Evolutionary conservation across 805 yeast genomes (phyloP).

Genomic region (Lachancea thermotolerans): DNA sequence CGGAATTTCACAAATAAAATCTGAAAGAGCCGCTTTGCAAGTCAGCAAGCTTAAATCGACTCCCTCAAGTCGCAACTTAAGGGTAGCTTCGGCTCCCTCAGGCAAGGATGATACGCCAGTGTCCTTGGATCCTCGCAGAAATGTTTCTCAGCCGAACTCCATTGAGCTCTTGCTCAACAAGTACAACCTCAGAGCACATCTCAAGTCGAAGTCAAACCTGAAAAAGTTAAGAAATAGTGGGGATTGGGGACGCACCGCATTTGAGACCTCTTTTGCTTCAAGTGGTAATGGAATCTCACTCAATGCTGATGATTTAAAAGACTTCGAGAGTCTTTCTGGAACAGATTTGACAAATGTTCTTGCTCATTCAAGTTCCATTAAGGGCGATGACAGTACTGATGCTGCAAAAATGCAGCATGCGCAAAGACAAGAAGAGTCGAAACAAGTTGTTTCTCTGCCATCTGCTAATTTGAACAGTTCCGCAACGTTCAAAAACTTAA

Average conservation of each 20-base stretch:
- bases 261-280: neutral
- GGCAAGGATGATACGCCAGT: neutral
- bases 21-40: too few relatives aligned
- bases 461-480: slow-evolving; percentile 22
- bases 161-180: slow-evolving; percentile 17
- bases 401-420: neutral
- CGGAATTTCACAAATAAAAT: too few relatives aligned
- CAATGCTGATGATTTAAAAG: neutral
- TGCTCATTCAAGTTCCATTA: slow-evolving; percentile 27
- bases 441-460: slow-evolving; percentile 18
- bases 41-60: slow-evolving; percentile 1
- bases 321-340: neutral
- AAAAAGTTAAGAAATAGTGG: slow-evolving; percentile 9
- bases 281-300: neutral
- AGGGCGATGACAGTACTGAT: neutral
- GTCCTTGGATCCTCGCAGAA: slow-evolving; percentile 30
- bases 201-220: slow-evolving; percentile 8
- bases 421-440: neutral
- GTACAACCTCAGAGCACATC: slow-evolving; percentile 3
- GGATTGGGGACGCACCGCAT: slow-evolving; percentile 9
- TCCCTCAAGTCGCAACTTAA: slow-evolving; percentile 5
- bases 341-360: slow-evolving; percentile 13
- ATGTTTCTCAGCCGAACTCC: slow-evolving; percentile 23
- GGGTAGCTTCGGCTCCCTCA: slow-evolving; percentile 15
- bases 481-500: slow-evolving; percentile 25